Conservation (phyloP, 352 stramenopile genomes). For the Pythium chondricola region DNA sequence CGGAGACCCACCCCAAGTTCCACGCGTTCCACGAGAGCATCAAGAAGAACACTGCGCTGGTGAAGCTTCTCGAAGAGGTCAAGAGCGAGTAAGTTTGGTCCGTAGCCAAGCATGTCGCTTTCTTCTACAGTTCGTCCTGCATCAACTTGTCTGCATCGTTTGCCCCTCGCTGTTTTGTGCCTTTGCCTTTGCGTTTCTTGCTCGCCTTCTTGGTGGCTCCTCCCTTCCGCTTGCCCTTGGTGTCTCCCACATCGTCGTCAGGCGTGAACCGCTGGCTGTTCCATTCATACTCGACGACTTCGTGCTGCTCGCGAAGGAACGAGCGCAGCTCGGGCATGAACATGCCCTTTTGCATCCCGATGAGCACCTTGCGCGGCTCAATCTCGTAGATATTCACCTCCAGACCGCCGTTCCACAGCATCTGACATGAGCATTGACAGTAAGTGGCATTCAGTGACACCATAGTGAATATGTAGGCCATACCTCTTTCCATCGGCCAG, state of each 20-base stretch:
- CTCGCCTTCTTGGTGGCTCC: constrained; percentile 6
- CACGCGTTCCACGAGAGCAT: constrained; percentile 48
- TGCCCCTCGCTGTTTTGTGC: constrained; percentile 4
- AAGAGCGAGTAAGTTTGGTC: constrained; percentile 34
- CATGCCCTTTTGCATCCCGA: constrained; percentile 59
- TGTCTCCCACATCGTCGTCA: background rate
- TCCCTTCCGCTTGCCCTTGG: background rate
- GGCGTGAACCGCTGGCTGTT: constrained; percentile 34
- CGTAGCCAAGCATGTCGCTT: constrained; percentile 13
- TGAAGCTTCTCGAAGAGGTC: constrained; percentile 55
- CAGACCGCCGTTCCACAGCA: constrained; percentile 68
- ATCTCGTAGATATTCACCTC: constrained; percentile 72
- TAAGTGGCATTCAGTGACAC: too few species aligned
- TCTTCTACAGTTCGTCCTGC: constrained; percentile 31
- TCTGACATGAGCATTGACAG: too few species aligned
- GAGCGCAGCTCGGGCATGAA: constrained; percentile 34
- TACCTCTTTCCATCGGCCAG: constrained; percentile 74
- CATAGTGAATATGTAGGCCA: too few species aligned
- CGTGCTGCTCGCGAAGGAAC: constrained; percentile 45
- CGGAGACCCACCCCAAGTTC: constrained; percentile 71
- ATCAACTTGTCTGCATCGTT: background rate
- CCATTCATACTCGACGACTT: constrained; percentile 64
- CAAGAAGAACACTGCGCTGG: constrained; percentile 63
- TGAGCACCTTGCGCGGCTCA: constrained; percentile 39
- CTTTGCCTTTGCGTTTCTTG: constrained; percentile 5